phyloP scores from a whole-genome alignment of 345 rosid genomes.

The Laguncularia racemosa region DNA sequence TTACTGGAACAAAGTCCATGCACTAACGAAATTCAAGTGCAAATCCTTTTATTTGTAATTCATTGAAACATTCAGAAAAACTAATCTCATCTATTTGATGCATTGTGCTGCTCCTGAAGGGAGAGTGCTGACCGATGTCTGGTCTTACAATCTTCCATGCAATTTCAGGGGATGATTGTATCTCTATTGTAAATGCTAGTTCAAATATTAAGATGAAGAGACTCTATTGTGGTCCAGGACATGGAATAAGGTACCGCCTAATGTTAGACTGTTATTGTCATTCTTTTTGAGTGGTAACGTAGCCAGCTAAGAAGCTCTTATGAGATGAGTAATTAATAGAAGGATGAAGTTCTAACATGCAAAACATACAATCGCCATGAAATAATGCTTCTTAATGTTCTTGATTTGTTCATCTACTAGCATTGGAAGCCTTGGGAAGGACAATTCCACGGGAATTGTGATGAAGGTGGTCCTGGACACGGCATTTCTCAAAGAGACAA shows the following conservation, averaged over 20 bases:
- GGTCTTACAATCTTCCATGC: slow-evolving; percentile 11
- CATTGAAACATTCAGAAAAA: too few relatives aligned
- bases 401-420: slow-evolving; percentile 24
- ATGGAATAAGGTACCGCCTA: slow-evolving; percentile 68
- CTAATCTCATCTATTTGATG: too few relatives aligned
- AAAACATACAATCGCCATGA: neutral
- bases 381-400: neutral
- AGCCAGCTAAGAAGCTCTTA: too few relatives aligned
- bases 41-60: too few relatives aligned
- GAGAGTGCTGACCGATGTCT: neutral
- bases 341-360: too few relatives aligned
- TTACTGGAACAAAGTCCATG: neutral
- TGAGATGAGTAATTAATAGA: too few relatives aligned
- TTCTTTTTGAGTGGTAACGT: too few relatives aligned
- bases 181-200: slow-evolving; percentile 85
- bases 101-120: too few relatives aligned
- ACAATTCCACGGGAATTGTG: slow-evolving; percentile 64
- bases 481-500: slow-evolving; percentile 63
- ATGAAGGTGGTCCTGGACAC: slow-evolving; percentile 84
- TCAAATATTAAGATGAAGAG: slow-evolving; percentile 77
- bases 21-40: neutral
- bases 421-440: slow-evolving; percentile 94
- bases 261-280: neutral
- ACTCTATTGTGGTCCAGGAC: slow-evolving; percentile 91
- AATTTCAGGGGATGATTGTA: slow-evolving; percentile 81